A percentile compares a stretch with the other conserved stretches of the same genome.
Evolutionary conservation across 2,329 filamentous ascomycete species (phyloP).

Genomic region (Penicillium brevicompactum): DNA sequence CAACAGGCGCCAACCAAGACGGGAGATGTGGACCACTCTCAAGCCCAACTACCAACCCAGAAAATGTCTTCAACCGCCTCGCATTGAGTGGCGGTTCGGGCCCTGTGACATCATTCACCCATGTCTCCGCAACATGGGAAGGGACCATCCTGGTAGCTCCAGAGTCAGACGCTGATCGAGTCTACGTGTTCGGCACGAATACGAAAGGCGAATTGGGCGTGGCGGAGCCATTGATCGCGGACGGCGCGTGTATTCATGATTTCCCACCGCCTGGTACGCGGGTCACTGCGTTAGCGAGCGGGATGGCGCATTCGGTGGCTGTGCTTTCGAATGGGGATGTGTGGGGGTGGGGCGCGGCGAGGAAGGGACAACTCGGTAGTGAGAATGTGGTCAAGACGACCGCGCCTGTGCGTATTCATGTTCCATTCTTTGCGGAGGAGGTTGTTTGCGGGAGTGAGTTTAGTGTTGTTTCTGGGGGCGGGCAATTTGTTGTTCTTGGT

Average conservation of each 20-base stretch:
- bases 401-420: constrained; percentile 64
- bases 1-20: constrained; percentile 63
- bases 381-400: constrained; percentile 47
- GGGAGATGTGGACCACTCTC: constrained; percentile 44
- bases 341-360: constrained; percentile 85
- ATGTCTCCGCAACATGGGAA: constrained; percentile 76
- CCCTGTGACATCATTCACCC: constrained; percentile 34
- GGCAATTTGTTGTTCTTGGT: constrained; percentile 69
- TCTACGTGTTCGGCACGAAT: constrained; percentile 69
- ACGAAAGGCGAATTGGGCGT: constrained; percentile 73
- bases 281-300: constrained; percentile 68
- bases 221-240: constrained; percentile 41
- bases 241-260: constrained; percentile 52
- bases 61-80: background rate
- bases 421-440: constrained; percentile 63
- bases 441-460: constrained; percentile 84
- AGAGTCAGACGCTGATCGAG: constrained; percentile 27
- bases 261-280: constrained; percentile 65
- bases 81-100: constrained; percentile 21
- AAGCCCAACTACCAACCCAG: background rate
- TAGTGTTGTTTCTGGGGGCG: constrained; percentile 68
- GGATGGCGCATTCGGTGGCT: constrained; percentile 75
- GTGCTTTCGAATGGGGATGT: constrained; percentile 74
- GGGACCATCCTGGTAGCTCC: constrained; percentile 63
- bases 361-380: constrained; percentile 79